Evolutionary conservation across 768 basidiomycete genomes (phyloP), one percentile per base, ranked within the genome.

Genomic region (Psilocybe cyanescens): DNA sequence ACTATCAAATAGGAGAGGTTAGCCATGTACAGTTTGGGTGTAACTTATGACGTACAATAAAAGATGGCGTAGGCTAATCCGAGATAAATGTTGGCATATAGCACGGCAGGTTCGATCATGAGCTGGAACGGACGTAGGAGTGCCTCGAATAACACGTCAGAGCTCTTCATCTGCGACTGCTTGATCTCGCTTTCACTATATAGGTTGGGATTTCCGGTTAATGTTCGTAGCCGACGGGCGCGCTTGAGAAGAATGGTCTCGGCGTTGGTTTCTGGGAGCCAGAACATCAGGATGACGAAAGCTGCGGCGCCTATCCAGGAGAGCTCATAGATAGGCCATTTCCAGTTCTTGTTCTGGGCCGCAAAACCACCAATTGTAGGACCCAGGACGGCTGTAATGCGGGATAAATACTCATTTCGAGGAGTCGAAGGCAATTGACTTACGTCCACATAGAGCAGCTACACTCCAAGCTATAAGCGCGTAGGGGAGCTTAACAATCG

Each of bases 121-220:
- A 57, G 44, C 55, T 57, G 55, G 55, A 57, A 57, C n/a, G 55
- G 55, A 24, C 55, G 16, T 8, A 57, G 30, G 28, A 57, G 55
- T 11, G 55, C 55, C 28, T 45, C 46, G 29, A 48, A 45, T 14
- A 57, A 41, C 24, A 57, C 41, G 7, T 57, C 55, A 11, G 55
- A 45, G 17, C 24, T 19, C 55, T 57, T 57, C 55, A 57, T 57
- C 24, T 47, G 44, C 3, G 55, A 39, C 24, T 57, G 55, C 41
- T 45, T 57, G n/a, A 57, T 44, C 17, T 46, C 46, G 44, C 55
- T 57, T 48, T 57, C 55, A 29, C 55, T 57, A 11, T 46, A 48
- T 9, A 57, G 41, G 44, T 57, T 46, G 14, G 46, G 28, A 19
- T 57, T 57, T 7, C 55, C 55, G 3, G 55, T 57, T 9, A 45